Evolutionary conservation across 768 basidiomycete species (phyloP), one percentile per base, ranked within the genome.

Genomic region (Gloeostereum incarnatum): DNA sequence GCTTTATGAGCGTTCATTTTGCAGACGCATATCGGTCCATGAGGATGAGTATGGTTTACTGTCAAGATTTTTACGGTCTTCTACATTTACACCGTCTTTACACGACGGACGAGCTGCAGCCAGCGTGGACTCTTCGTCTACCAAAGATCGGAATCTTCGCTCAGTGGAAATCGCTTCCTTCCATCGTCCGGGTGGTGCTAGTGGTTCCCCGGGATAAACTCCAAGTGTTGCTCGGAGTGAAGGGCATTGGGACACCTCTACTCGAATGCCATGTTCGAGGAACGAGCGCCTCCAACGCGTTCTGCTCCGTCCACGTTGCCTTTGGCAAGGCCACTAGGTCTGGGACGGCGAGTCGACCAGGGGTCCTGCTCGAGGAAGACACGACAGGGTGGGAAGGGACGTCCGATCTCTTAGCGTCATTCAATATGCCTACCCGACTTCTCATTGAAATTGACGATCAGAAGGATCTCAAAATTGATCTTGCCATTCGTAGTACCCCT

Each of bases 61-160:
- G 62, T 41, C 71, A 75, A 40, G 74, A 78, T 29, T 49, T 78
- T 35, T 66, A 59, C 35, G 48, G 57, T 13, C 62, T 69, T 13
- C 51, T 73, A 3, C 59, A 72, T 42, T 55, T 63, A 10, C 51
- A 62, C 17, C 62, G 59, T 10, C 45, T 75, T 0, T 49, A 61
- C 40, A 60, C 62, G 3, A 53, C 55, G 17, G n/a, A n/a, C n/a
- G n/a, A n/a, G n/a, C n/a, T n/a, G n/a, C n/a, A n/a, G n/a, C n/a
- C n/a, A n/a, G n/a, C n/a, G n/a, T n/a, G n/a, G n/a, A n/a, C n/a
- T n/a, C n/a, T n/a, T n/a, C n/a, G n/a, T n/a, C n/a, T 40, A n/a
- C 34, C 39, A 6, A 48, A 45, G 13, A 43, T 45, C 40, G 49
- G 55, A 3, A 39, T 13, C 1, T 42, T 50, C 4, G 6, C 36